Evolutionary conservation across 2,329 filamentous ascomycete species (phyloP), one percentile per base, ranked within the genome.

Genomic region (Fusarium beomiforme): DNA sequence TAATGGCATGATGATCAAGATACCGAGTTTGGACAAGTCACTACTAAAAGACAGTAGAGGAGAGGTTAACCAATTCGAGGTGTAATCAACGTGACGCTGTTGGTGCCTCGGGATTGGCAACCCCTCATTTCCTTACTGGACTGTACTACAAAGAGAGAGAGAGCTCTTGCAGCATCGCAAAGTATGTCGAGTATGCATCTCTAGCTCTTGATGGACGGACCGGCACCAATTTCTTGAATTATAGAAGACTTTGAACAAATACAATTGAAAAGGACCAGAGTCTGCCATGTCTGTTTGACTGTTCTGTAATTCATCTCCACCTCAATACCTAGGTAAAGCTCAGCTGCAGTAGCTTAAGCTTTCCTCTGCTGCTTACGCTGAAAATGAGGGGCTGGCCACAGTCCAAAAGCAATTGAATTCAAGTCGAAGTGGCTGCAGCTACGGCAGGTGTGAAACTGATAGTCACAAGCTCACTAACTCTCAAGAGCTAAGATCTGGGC

Each of bases 391-490:
- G 68, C 65, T 53, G 39, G 34, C 24, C 34, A 63, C 44, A n/a
- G 34, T 31, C 63, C 44, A 54, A 69, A 71, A 71, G 55, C 41
- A 69, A 69, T 49, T n/a, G 51, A 69, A 66, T 49, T n/a, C 56
- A 69, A 66, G 43, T 59, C 36, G 47, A 62, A 62, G 62, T 36
- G 33, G 53, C 63, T 63, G 47, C 34, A 68, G 39, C 34, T 57
- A 72, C 73, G 37, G 65, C 69, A 55, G 72, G 63, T 58, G 72
- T 72, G 54, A n/a, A 64, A 37, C 29, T 10, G 29, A 29, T 21
- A 63, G 26, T 33, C 24, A 59, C 44, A 33, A 46, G 24, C 19
- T 33, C 29, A 19, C 21, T 50, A 16, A 12, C 21, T 50, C 21
- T 51, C 21, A 36, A 36, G 19, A 56, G 50, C 56, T 49, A 56